Evolutionary conservation across 352 stramenopile genomes (phyloP).

Genomic region (Globisporangium abappressorium): DNA sequence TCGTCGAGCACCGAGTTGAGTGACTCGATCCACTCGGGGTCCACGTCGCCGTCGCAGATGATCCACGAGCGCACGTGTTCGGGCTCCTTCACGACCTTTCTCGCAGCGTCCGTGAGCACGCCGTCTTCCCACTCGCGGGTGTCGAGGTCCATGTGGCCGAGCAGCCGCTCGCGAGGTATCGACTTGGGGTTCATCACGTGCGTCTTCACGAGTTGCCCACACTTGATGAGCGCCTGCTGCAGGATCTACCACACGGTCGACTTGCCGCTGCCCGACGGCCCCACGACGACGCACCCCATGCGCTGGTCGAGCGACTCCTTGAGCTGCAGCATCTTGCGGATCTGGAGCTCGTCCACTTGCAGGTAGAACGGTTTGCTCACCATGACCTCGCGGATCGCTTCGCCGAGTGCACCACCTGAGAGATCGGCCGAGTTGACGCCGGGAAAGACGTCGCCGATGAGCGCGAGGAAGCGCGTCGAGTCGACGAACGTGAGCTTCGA

Average conservation of each 20-base stretch:
- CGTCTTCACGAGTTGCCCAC: constrained; percentile 85
- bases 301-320: constrained; percentile 94
- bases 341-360: constrained; percentile 87
- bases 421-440: constrained; percentile 84
- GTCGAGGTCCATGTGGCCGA: constrained; percentile 94
- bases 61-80: constrained; percentile 91
- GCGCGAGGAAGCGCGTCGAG: constrained; percentile 83
- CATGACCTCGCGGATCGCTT: constrained; percentile 91
- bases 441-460: constrained; percentile 94
- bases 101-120: constrained; percentile 91
- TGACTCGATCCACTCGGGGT: constrained; percentile 96
- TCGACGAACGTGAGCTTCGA: constrained; percentile 95
- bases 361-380: constrained; percentile 84
- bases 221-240: constrained; percentile 82
- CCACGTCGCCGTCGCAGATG: constrained; percentile 95
- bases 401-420: constrained; percentile 68
- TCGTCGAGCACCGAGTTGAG: constrained; percentile 96
- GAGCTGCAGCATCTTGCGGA: constrained; percentile 95
- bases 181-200: constrained; percentile 97
- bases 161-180: constrained; percentile 89
- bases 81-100: constrained; percentile 90
- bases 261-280: constrained; percentile 92
- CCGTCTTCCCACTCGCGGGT: constrained; percentile 95
- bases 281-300: constrained; percentile 94
- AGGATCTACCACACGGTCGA: constrained; percentile 93